Evolutionary conservation across 2,329 filamentous ascomycete species (phyloP), one percentile per base, ranked within the genome.

Genomic region (Phialophora expanda): DNA sequence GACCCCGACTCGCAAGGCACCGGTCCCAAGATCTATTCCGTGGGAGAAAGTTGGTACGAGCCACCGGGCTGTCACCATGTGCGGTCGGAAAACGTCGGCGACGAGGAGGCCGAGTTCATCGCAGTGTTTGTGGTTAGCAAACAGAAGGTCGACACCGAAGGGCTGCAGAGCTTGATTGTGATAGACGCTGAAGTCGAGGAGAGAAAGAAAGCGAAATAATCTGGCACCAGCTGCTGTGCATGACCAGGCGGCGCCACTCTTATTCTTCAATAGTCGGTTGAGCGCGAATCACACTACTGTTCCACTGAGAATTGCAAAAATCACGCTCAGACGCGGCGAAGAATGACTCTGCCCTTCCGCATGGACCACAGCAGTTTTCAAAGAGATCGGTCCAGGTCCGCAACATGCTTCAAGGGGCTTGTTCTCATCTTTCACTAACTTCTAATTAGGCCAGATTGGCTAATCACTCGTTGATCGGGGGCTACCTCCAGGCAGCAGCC

Each of bases 1-100:
- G 51, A 54, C 17, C 51, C 51, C 20, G 78, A 80, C 4, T 81
- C 81, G 0, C 78, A 79, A 8, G 78, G 73, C 9, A 30, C 46
- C 26, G 62, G 62, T 48, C 55, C 55, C 14, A 56, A 54, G 22
- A 57, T 66, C 22, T 54, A 62, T 24, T 34, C 22, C 2, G 48
- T 32, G 24, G 63, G 63, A 17, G 63, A 62, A 38, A 32, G 56
- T 24, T 66, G 63, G 58, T 62, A 66, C 44, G 63, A 66, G 53
- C 58, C 58, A 20, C 63, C 58, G 7, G 63, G 63, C 30, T 66
- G 63, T 62, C 63, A 66, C 32, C 63, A 66, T 26, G 58, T 66
- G 53, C 26, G 58, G 22, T 41, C 22, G 30, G 46, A 62, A 32
- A 66, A 66, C 32, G 63, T 41, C 20, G 58, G 58, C 9, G 51